Evolutionary conservation across 345 rosid species (phyloP), one percentile per base, ranked within the genome.

Genomic region (Capsella bursapastoris): DNA sequence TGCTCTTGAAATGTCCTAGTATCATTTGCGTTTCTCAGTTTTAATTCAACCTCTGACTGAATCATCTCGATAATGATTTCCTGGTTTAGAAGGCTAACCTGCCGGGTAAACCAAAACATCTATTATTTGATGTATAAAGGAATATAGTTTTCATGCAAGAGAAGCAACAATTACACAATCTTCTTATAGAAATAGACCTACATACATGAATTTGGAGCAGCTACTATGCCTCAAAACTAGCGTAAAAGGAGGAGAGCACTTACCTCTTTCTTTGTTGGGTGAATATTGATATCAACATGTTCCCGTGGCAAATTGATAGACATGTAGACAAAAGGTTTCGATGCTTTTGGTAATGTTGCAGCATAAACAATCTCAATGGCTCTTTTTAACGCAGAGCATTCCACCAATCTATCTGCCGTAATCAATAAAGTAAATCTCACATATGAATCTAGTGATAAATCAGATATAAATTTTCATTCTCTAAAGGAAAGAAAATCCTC

Each of bases 201-300:
- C 18, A 48, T 18, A 45, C 61, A 70, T 55, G 28, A 47, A 11
- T 41, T 37, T n/a, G 41, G 45, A 59, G 15, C 15, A 66, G 5
- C 34, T 49, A 31, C 29, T 32, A 45, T 31, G 13, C 49, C 7
- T 61, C 11, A 27, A 71, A 57, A 35, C 25, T 60, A 64, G 37
- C 18, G 55, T 67, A 52, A 59, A 67, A 7, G 61, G 12, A 40
- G 44, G 75, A 75, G 70, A 28, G 2, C 12, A 65, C 11, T 16
- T 76, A 89, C 98, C 97, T 94, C 98, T 84, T 83, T 84, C 78
- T 94, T 94, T 78, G 98, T 90, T 9, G 98, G 97, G 77, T 94
- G 98, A 79, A 91, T 87, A 83, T 94, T 94, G 72, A 94, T 86
- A 78, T 94, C 98, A 80, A 94, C 93, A 84, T 94, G 97, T 57